Evolutionary conservation across 371 early-diverging fungal species (phyloP).

Genomic region (Chytridiales sp.): DNA sequence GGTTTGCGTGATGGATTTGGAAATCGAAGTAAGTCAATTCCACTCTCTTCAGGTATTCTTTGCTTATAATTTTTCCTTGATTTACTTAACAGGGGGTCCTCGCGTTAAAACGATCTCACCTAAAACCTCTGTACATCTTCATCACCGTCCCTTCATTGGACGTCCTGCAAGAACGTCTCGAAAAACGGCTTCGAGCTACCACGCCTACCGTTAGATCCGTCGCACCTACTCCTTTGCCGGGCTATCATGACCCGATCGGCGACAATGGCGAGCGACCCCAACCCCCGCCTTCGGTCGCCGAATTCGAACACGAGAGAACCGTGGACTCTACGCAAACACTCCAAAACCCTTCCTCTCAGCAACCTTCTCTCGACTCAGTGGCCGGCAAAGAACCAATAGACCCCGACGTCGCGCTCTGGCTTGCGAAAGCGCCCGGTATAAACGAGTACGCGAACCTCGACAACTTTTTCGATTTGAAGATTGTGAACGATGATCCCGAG

Average conservation of each 20-base stretch:
- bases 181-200: constrained; percentile 26
- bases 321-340: not conserved
- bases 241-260: not conserved
- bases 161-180: constrained; percentile 41
- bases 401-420: constrained; percentile 35
- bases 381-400: not conserved
- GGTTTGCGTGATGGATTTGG: constrained; percentile 56
- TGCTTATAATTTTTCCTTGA: not conserved
- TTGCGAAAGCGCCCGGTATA: constrained; percentile 34
- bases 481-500: constrained; percentile 53
- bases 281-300: not conserved
- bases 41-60: not conserved
- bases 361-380: no score
- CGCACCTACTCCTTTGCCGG: not conserved
- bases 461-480: constrained; percentile 41
- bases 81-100: constrained; percentile 40
- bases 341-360: not conserved
- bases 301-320: not conserved
- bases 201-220: no score
- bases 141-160: constrained; percentile 45
- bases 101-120: constrained; percentile 40
- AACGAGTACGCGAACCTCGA: constrained; percentile 23
- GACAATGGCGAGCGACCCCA: not conserved
- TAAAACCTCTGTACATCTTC: constrained; percentile 44
- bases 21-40: constrained; percentile 45